Base-by-base conservation (phyloP, 2,329 filamentous ascomycete genomes). In the Tolypocladium paradoxum region DNA sequence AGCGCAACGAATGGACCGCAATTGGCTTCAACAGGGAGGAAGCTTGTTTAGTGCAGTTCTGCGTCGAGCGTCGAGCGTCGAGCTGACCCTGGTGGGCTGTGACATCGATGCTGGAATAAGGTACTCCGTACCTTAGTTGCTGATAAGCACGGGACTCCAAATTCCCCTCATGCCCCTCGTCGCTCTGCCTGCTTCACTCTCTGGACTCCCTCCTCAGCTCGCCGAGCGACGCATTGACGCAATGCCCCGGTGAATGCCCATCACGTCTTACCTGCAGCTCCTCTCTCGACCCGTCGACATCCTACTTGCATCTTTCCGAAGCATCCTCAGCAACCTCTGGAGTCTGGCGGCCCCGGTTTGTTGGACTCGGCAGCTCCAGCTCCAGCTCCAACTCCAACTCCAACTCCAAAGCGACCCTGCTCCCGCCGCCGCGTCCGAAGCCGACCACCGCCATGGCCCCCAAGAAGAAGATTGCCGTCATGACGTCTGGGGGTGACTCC, bases 401-500 rank as follows among this genome's bases (percentile, higher is more conserved):
- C 7, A n/a, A 37, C 35, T 3, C 18, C 6, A 20, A n/a, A 31
- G 24, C 43, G 43, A 31, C 27, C 24, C 27, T 20, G 18, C 27
- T 46, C 27, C 18, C 43, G 43, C 24, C 46, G 46, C 31, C 46
- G 45, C n/a, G 8, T 34, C 14, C 40, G 40, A 27, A 22, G 14
- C 22, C 14, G 51, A 54, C 55, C 53, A 40, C 57, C 57, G 65
- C 55, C 50, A 76, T 78, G 76, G 69, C 71, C 46, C 65, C 70
- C 54, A 81, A 76, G 65, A 82, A 83, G 71, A 82, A 81, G 71
- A 92, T 96, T 68, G 91, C 85, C 60, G 84, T 96, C 69, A 90
- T 96, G 85, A 96, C 91, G 65, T 95, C 88, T 61, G 91, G 91
- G 66, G 91, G 91, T 65, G 91, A 96, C 77, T 89, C 90, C 60